Percentiles rank a stretch among this genome's conserved stretches.
Evolutionary conservation across 2,329 filamentous ascomycete genomes (phyloP).

Genomic region (Meredithiella fracta): DNA sequence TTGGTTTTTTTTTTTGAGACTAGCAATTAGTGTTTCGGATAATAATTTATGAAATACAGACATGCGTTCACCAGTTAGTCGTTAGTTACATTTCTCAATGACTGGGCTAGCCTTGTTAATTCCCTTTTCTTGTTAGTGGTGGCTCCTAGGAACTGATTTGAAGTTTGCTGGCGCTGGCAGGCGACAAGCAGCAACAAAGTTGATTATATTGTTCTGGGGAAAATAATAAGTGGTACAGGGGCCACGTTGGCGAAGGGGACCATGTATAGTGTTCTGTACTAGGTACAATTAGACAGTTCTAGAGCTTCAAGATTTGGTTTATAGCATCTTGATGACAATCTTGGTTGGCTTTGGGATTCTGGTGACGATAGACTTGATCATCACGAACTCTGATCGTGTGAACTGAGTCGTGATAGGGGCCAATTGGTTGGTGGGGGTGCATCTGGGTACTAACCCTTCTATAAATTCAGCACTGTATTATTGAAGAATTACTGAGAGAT

Average conservation of each 20-base stretch:
- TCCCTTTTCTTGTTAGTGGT: too few species aligned
- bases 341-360: not conserved
- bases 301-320: not conserved
- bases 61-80: too few species aligned
- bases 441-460: not conserved
- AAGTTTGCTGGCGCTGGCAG: not conserved
- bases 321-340: not conserved
- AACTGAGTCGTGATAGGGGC: not conserved
- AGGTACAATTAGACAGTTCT: not conserved
- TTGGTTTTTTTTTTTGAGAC: too few species aligned
- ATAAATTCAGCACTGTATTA: not conserved
- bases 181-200: not conserved
- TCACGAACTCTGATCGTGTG: not conserved
- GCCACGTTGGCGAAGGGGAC: slow-evolving; percentile 7
- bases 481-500: not conserved
- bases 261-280: not conserved
- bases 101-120: too few species aligned
- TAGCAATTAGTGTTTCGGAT: too few species aligned
- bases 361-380: too few species aligned
- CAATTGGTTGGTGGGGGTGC: not conserved
- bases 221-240: slow-evolving; percentile 8
- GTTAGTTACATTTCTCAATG: too few species aligned
- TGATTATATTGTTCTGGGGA: not conserved
- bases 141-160: not conserved
- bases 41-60: too few species aligned